Base-by-base conservation (phyloP, 1,284 basidiomycete genomes). In the Puccinia coronata region DNA sequence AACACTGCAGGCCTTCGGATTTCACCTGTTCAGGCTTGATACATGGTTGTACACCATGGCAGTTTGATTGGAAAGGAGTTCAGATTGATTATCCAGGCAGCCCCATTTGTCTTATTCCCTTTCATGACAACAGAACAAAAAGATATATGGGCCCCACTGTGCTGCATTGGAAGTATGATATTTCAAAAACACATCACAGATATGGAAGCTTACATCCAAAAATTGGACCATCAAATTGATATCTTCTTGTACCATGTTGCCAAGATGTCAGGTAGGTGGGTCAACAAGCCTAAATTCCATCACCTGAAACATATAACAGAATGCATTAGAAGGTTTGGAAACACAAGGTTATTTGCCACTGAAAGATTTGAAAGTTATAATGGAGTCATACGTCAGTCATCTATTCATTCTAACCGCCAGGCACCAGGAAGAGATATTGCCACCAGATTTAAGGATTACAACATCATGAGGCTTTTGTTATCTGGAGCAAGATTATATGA, bases 201-300 rank as follows among this genome's bases (percentile, higher is more conserved):
- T 82, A 82, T 88, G 31, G 83, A 87, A 43, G 28, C 16, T 8
- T 85, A 87, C 79, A 8, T 85, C 20, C 86, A 28, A 1, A 23
- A 65, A 51, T 20, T 67, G 28, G 31, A 72, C 31, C 18, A 1
- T 1, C 25, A 20, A 2, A 51, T 72, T 4, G 6, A 31, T 4
- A 11, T 23, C 14, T 72, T 55, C 34, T 20, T 55, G 34, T 72
- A 36, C 55, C 70, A 72, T 31, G 25, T 72, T 2, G 18, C 20
- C 6, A 72, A 72, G 14, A 72, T 72, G 51, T 39, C 49, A 12
- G 70, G 51, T 2, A 11, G 34, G n/a, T 87, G 87, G 87, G 87
- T 87, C 78, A 87, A 88, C 77, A 88, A 88, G 79, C 86, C 87
- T 0, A 88, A 88, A 76, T 87, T 85, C 47, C 84, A 85, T 51